Evolutionary conservation across 768 basidiomycete genomes (phyloP).

Genomic region (Clavulina sp.): DNA sequence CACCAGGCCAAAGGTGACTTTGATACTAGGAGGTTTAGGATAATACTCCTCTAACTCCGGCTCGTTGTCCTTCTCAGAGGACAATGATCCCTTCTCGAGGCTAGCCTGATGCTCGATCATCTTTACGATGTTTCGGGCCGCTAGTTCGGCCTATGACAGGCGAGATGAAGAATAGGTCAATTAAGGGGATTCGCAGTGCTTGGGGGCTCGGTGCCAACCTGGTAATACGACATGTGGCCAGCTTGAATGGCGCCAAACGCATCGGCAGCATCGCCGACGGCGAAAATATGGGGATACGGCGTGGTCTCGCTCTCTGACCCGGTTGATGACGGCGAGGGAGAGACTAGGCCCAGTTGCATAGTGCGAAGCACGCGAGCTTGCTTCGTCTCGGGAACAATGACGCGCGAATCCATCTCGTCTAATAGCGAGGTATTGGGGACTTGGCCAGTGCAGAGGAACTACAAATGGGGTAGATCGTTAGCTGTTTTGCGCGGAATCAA

Average conservation of each 20-base stretch:
- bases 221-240: conserved; percentile 7
- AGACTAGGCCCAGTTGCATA: conserved; percentile 5
- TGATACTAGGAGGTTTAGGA: background rate
- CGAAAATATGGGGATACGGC: conserved; percentile 7
- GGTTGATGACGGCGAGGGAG: no score
- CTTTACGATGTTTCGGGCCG: conserved; percentile 7
- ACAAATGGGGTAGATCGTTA: background rate
- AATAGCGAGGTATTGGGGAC: conserved; percentile 10
- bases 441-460: conserved; percentile 12
- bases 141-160: conserved; percentile 8
- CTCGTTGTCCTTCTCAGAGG: background rate
- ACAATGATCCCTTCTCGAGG: background rate
- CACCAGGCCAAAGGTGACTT: background rate
- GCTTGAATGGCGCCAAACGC: conserved; percentile 12
- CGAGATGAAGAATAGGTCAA: no score
- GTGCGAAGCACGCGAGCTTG: conserved; percentile 8
- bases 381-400: conserved; percentile 3
- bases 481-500: background rate
- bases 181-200: no score
- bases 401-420: background rate
- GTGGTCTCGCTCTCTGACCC: background rate
- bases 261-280: conserved; percentile 12
- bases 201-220: no score
- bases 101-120: background rate
- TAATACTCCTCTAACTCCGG: background rate